Percentiles rank a stretch among this genome's conserved stretches.
Conservation (phyloP, 352 stramenopile genomes). For the Phytophthora sp. region DNA sequence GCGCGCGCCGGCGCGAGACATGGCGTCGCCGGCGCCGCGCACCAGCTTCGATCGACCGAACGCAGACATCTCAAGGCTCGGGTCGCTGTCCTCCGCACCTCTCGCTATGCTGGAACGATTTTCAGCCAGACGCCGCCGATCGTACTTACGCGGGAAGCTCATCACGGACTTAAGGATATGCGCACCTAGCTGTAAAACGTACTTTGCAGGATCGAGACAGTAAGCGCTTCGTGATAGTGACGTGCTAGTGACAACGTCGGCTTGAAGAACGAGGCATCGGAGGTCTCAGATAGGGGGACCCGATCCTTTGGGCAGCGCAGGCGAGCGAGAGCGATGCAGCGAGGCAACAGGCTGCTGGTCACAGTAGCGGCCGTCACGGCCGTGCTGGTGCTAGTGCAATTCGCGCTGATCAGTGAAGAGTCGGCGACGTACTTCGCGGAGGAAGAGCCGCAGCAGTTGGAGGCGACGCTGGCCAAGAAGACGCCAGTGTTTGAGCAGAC, state of each 20-base stretch:
- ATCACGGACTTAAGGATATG: too few relatives aligned
- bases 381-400: constrained; percentile 55
- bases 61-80: constrained; percentile 44
- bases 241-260: constrained; percentile 3
- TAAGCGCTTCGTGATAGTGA: neutral
- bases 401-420: constrained; percentile 51
- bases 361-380: constrained; percentile 41
- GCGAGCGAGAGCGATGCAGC: constrained; percentile 21
- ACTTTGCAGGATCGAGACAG: neutral
- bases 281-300: neutral
- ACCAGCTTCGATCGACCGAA: constrained; percentile 71
- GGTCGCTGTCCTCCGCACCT: constrained; percentile 12
- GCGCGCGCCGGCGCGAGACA: constrained; percentile 65
- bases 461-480: constrained; percentile 17
- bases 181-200: neutral
- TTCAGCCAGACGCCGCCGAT: constrained; percentile 29
- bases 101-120: constrained; percentile 20
- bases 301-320: neutral
- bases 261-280: constrained; percentile 33
- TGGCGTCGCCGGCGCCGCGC: constrained; percentile 53
- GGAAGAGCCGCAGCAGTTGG: constrained; percentile 19
- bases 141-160: constrained; percentile 25
- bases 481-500: constrained; percentile 42
- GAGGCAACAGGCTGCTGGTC: constrained; percentile 43
- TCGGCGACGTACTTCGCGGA: constrained; percentile 37